Percentiles rank a stretch among this genome's conserved stretches.
Conservation (phyloP, 257 asterid species). For the Solanum piurae region DNA sequence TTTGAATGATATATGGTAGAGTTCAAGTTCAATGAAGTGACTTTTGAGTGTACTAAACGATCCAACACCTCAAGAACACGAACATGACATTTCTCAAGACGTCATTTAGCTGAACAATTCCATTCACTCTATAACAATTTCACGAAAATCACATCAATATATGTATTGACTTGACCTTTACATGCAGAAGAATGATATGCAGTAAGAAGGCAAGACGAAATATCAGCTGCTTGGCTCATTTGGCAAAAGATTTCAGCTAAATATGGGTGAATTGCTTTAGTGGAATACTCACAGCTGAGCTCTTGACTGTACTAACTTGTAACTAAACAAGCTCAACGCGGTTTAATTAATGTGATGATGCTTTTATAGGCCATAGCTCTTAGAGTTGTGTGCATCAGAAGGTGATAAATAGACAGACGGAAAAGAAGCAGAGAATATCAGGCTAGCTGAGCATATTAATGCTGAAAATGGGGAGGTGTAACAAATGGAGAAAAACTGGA, state of each 20-base stretch:
- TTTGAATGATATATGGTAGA: neutral
- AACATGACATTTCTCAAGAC: neutral
- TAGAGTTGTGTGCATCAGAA: neutral
- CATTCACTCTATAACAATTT: neutral
- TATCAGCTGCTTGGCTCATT: neutral
- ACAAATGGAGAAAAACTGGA: neutral
- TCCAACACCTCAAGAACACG: neutral
- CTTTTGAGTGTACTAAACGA: neutral
- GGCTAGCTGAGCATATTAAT: neutral
- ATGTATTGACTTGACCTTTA: neutral
- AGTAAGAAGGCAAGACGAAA: neutral
- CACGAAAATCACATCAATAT: neutral
- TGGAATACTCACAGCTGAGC: neutral
- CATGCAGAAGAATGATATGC: neutral
- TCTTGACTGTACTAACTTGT: neutral
- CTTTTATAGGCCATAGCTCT: neutral
- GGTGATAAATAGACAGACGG: neutral
- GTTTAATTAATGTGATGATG: neutral
- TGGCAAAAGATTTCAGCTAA: neutral
- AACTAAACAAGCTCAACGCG: neutral
- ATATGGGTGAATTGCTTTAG: neutral
- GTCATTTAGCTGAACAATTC: neutral
- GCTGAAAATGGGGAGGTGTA: neutral
- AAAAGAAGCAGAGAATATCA: neutral
- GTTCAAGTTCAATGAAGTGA: neutral